These are phyloP conservation scores for Byssothecium circinans DNA, from an alignment of 2,329 filamentous ascomycete species.

Conservation along the genomic window DNA sequence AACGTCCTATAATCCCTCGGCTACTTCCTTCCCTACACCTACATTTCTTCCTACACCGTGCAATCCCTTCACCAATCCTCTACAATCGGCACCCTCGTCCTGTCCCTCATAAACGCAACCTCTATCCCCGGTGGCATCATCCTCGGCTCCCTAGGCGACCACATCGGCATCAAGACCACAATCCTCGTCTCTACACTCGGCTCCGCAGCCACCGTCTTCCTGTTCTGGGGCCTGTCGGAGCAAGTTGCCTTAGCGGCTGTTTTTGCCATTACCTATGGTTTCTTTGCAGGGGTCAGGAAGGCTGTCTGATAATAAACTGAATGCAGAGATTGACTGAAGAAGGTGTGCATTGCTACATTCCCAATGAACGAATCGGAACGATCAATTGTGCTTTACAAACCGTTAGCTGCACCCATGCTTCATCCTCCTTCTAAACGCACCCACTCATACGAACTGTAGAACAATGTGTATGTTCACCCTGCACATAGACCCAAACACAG, in stretches of 20 bases:
- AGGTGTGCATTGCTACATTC: no score
- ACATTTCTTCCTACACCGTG: constrained; percentile 43
- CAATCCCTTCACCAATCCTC: constrained; percentile 20
- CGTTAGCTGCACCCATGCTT: no score
- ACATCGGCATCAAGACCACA: constrained; percentile 44
- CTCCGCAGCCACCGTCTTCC: constrained; percentile 43
- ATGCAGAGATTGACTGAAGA: not conserved
- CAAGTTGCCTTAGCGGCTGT: constrained; percentile 35
- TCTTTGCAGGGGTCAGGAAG: constrained; percentile 39
- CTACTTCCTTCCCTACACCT: constrained; percentile 46
- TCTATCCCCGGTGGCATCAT: constrained; percentile 36
- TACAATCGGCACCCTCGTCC: constrained; percentile 30
- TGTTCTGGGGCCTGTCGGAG: constrained; percentile 51
- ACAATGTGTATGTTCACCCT: no score
- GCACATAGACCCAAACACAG: no score
- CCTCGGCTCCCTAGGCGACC: constrained; percentile 46
- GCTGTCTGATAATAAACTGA: no score
- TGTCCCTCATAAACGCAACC: constrained; percentile 40
- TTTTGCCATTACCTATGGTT: constrained; percentile 37
- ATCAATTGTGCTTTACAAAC: no score
- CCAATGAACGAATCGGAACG: no score
- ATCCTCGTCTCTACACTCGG: constrained; percentile 47
- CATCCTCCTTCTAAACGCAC: no score
- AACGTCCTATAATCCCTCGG: constrained; percentile 42
- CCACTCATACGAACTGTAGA: no score